Percentiles rank a stretch among this genome's conserved stretches.
These are phyloP conservation scores for Phytophthora tubulina DNA, from an alignment of 352 stramenopile genomes.

Conservation along the genomic window DNA sequence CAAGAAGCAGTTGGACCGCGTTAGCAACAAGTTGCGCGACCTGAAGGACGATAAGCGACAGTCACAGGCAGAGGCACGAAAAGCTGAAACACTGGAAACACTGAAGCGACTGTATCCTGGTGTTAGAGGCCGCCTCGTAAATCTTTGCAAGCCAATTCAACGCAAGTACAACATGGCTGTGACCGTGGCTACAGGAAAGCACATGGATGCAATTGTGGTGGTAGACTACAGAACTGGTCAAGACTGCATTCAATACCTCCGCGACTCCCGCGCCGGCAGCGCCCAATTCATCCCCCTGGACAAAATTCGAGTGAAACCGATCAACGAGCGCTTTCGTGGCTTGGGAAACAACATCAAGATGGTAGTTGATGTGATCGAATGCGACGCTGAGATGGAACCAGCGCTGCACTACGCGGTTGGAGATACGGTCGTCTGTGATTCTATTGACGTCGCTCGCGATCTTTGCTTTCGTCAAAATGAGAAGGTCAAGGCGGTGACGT, in stretches of 20 bases:
- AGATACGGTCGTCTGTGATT: conserved; percentile 97
- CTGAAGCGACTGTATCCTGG: conserved; percentile 90
- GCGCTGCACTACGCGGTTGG: conserved; percentile 96
- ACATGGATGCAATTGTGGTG: conserved; percentile 96
- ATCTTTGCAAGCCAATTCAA: conserved; percentile 97
- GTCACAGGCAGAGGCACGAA: conserved; percentile 91
- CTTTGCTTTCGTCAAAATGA: conserved; percentile 87
- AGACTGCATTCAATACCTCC: conserved; percentile 94
- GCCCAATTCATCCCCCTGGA: conserved; percentile 98
- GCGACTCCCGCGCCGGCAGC: conserved; percentile 94
- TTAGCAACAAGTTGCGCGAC: conserved; percentile 92
- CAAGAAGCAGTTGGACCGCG: conserved; percentile 67
- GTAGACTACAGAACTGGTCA: conserved; percentile 81
- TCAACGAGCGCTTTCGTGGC: conserved; percentile 95
- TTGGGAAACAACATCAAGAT: conserved; percentile 94
- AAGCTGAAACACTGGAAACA: conserved; percentile 79
- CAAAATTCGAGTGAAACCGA: conserved; percentile 90
- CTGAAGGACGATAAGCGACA: conserved; percentile 93
- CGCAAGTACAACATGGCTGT: conserved; percentile 98
- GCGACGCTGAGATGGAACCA: conserved; percentile 92
- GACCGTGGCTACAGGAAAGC: conserved; percentile 96
- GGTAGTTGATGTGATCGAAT: conserved; percentile 96
- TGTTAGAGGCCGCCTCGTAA: conserved; percentile 96
- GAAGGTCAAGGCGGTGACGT: conserved; percentile 92
- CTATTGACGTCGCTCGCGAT: conserved; percentile 93